These are phyloP conservation scores for Quercus aquifolioides DNA, from an alignment of 306 rosid species.

Conservation along the genomic window DNA sequence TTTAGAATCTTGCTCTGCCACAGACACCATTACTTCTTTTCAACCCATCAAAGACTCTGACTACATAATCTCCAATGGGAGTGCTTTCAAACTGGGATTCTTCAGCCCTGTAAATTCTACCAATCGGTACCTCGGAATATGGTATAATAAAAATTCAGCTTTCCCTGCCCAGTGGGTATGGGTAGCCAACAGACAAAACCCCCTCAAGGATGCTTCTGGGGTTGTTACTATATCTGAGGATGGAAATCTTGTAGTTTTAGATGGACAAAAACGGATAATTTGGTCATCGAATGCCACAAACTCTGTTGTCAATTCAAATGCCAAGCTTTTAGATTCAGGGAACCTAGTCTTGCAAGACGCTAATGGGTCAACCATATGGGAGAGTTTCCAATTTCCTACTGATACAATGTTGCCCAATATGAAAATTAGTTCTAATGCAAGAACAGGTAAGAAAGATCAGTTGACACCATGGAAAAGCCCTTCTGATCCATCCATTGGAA, in stretches of 20 bases:
- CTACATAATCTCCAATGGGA: neutral
- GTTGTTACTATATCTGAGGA: conserved; percentile 10
- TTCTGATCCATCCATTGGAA: conserved; percentile 34
- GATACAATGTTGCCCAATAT: conserved; percentile 2
- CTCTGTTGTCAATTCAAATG: conserved; percentile 3
- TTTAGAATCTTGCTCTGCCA: neutral
- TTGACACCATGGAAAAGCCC: conserved; percentile 31
- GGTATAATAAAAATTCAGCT: neutral
- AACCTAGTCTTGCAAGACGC: conserved; percentile 23
- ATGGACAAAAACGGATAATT: conserved; percentile 4
- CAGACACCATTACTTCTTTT: neutral
- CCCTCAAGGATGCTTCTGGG: conserved; percentile 26
- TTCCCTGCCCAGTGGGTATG: conserved; percentile 7
- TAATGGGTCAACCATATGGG: conserved; percentile 22
- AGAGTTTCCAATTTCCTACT: conserved; percentile 35
- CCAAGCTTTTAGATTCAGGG: conserved; percentile 33
- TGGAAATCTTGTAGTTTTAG: conserved; percentile 32
- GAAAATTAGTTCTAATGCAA: conserved; percentile 4
- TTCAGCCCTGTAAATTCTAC: conserved; percentile 6
- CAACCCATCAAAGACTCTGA: neutral
- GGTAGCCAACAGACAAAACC: conserved; percentile 36
- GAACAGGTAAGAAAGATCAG: neutral
- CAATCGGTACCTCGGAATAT: conserved; percentile 13
- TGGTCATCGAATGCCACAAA: conserved; percentile 39
- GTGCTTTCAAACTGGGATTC: conserved; percentile 20